These are phyloP conservation scores for Oenanthe javanica DNA, from an alignment of 140 eudicot species.

Conservation along the genomic window DNA sequence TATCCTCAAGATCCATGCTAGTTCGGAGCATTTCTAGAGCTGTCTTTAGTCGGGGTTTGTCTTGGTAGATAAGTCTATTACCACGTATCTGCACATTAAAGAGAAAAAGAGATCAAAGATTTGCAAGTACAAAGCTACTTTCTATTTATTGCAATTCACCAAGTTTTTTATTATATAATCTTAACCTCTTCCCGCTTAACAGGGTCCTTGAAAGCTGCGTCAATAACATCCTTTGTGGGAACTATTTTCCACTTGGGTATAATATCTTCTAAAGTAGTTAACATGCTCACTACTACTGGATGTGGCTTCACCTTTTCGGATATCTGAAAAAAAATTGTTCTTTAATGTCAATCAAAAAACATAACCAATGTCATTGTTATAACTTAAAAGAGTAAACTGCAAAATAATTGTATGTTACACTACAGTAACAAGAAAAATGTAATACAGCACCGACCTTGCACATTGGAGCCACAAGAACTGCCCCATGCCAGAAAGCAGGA, in stretches of 20 bases:
- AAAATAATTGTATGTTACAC: background rate
- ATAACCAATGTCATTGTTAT: background rate
- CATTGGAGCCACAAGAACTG: slow-evolving; percentile 94
- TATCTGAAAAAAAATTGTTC: slow-evolving; percentile 34
- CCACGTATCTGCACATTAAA: slow-evolving; percentile 59
- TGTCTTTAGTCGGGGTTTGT: slow-evolving; percentile 87
- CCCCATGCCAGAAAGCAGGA: slow-evolving; percentile 93
- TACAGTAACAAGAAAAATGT: background rate
- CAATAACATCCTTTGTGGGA: slow-evolving; percentile 83
- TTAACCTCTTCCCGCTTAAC: slow-evolving; percentile 76
- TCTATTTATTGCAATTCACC: slow-evolving; percentile 5
- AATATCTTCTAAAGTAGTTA: slow-evolving; percentile 76
- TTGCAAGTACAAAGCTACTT: slow-evolving; percentile 6
- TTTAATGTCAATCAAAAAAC: background rate
- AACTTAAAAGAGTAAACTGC: background rate
- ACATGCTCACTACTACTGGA: slow-evolving; percentile 64
- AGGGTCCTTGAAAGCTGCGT: slow-evolving; percentile 95
- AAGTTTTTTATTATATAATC: background rate
- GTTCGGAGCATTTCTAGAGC: slow-evolving; percentile 97
- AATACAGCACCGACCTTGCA: slow-evolving; percentile 34
- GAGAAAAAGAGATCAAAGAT: background rate
- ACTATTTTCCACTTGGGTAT: slow-evolving; percentile 99
- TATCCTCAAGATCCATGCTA: slow-evolving; percentile 86
- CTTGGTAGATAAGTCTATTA: slow-evolving; percentile 78
- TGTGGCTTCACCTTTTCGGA: slow-evolving; percentile 99